A percentile compares a stretch with the other conserved stretches of the same genome.
phyloP scores from a whole-genome alignment of 1,139 yeast species.

The Blastobotrys niveus region DNA sequence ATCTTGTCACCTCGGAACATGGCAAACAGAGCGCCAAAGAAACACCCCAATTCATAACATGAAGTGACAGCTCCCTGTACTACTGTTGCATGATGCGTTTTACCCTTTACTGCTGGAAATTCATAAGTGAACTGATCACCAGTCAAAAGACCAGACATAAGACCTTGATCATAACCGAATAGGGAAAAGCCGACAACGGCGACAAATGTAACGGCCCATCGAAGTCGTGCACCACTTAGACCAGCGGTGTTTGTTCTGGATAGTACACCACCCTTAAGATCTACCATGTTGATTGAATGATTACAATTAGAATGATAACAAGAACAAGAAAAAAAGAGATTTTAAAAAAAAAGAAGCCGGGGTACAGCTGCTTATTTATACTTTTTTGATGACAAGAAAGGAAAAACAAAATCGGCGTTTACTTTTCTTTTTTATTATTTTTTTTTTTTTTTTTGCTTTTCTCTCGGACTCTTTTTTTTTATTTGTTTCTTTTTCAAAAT shows the following conservation, averaged over 20 bases:
- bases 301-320: not conserved
- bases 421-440: too few relatives aligned
- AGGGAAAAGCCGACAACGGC: slow-evolving; percentile 63
- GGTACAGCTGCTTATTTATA: not conserved
- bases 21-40: slow-evolving; percentile 64
- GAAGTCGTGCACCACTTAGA: slow-evolving; percentile 41
- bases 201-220: slow-evolving; percentile 45
- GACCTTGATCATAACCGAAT: slow-evolving; percentile 79
- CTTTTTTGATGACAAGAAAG: not conserved
- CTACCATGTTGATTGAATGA: not conserved
- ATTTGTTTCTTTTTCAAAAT: not conserved
- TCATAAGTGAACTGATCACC: slow-evolving; percentile 53
- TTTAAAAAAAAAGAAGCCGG: not conserved
- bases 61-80: slow-evolving; percentile 65
- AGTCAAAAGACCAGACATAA: slow-evolving; percentile 35
- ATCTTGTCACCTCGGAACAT: slow-evolving; percentile 39
- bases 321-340: not conserved
- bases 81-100: slow-evolving; percentile 26
- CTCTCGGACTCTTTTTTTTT: not conserved
- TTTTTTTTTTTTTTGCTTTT: not conserved
- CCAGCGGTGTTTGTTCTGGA: slow-evolving; percentile 32
- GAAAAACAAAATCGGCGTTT: not conserved
- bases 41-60: slow-evolving; percentile 74
- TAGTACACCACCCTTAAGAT: not conserved
- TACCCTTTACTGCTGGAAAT: slow-evolving; percentile 41